These are phyloP conservation scores for Collybia sp. DNA, from an alignment of 768 basidiomycete genomes.

Conservation along the genomic window DNA sequence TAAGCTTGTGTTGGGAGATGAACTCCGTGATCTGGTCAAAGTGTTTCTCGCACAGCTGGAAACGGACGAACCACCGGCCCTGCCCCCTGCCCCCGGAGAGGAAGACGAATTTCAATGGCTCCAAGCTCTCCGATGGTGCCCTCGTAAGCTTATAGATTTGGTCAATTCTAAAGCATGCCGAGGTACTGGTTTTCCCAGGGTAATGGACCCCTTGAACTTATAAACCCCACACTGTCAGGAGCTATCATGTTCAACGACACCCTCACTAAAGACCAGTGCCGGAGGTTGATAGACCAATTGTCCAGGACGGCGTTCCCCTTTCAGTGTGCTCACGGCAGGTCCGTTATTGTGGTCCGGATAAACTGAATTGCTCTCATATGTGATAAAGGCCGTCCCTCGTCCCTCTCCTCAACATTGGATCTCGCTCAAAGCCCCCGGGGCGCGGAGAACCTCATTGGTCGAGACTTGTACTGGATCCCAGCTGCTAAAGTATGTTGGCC, in stretches of 20 bases:
- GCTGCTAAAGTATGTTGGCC: too few relatives aligned
- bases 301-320: slow-evolving; percentile 80
- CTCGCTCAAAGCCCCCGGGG: slow-evolving; percentile 3
- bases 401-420: slow-evolving; percentile 26
- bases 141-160: slow-evolving; percentile 75
- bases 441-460: too few relatives aligned
- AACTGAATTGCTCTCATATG: not conserved
- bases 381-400: slow-evolving; percentile 33
- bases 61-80: slow-evolving; percentile 28
- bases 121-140: slow-evolving; percentile 75
- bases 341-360: slow-evolving; percentile 11
- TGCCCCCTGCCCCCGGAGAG: not conserved
- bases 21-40: slow-evolving; percentile 74
- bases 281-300: slow-evolving; percentile 61
- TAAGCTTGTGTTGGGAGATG: slow-evolving; percentile 64
- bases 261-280: slow-evolving; percentile 64
- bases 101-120: slow-evolving; percentile 49
- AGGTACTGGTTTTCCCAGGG: slow-evolving; percentile 42
- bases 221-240: slow-evolving; percentile 40
- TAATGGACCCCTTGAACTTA: slow-evolving; percentile 2
- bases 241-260: slow-evolving; percentile 97
- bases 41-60: slow-evolving; percentile 63
- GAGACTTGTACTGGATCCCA: too few relatives aligned
- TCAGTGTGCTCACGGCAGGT: slow-evolving; percentile 96
- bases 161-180: slow-evolving; percentile 95